Conservation (phyloP, 441 rosid genomes). For the Raphanus hybrid region DNA sequence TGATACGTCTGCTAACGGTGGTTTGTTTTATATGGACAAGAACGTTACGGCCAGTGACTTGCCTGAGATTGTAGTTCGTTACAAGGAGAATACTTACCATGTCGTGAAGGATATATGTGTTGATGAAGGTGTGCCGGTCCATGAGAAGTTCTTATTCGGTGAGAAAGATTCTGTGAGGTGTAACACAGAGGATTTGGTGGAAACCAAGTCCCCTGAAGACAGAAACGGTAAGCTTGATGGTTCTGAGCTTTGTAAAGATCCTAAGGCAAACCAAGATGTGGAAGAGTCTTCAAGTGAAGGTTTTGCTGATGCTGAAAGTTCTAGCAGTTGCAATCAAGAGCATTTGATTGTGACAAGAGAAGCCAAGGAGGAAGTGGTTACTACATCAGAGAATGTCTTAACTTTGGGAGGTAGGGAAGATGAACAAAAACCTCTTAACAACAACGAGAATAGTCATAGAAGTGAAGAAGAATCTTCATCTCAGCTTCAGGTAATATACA, state of each 20-base stretch:
- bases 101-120: constrained; percentile 78
- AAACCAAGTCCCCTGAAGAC: constrained; percentile 27
- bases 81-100: constrained; percentile 59
- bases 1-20: constrained; percentile 15
- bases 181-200: constrained; percentile 38
- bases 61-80: constrained; percentile 70
- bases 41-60: constrained; percentile 57
- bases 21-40: constrained; percentile 58
- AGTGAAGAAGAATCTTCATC: constrained; percentile 34
- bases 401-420: constrained; percentile 48
- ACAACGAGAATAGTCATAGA: constrained; percentile 13
- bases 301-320: constrained; percentile 34
- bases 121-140: constrained; percentile 70
- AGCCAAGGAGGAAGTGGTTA: constrained; percentile 20
- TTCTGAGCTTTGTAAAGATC: constrained; percentile 20
- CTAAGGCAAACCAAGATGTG: constrained; percentile 13
- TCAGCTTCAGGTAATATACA: constrained; percentile 43
- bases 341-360: constrained; percentile 30
- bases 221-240: neutral
- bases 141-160: too few species aligned
- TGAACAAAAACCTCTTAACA: constrained; percentile 23
- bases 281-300: constrained; percentile 40
- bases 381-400: constrained; percentile 35
- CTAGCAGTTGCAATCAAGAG: constrained; percentile 36
- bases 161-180: constrained; percentile 40